Base-by-base conservation (phyloP, 1,284 basidiomycete genomes). In the Filobasidium uniguttulatum region DNA sequence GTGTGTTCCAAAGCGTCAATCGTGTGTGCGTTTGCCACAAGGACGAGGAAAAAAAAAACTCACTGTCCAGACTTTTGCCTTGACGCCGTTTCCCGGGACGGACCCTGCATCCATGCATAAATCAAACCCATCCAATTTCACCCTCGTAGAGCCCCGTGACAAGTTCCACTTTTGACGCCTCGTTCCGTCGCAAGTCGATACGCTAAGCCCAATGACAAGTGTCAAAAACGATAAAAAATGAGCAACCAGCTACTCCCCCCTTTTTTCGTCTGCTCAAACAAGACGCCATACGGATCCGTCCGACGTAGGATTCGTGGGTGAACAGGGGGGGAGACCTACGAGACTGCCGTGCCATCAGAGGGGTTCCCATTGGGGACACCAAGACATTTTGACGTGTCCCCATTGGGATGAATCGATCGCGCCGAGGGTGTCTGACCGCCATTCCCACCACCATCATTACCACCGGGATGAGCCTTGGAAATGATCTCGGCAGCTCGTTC, bases 401-500 rank as follows among this genome's bases (percentile, higher is more conserved):
- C 57, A 30, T 59, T 57, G 2, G 63, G 62, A 53, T 64, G 58
- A 43, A 64, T 59, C 12, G 56, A 44, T 46, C 14, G 51, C 22
- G n/a, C 52, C 26, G 19, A 41, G 44, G 33, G 29, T 37, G 20
- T 43, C 43, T 1, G 47, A 34, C 12, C 29, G 26, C 26, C 26
- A 7, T 15, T 36, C 5, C 25, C 28, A 15, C 45, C 45, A 6
- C 44, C 44, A 12, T 37, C 38, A 30, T 26, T 33, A 5, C 44
- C 45, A 29, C 49, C 50, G 19, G 46, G 8, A 46, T 62, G 52
- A 45, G 59, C 64, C 20, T 49, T 54, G 45, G 59, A 59, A 58
- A 67, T 65, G 46, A 63, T 36, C 36, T 65, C 61, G 6, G 64
- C 55, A 2, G 64, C 65, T 28, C 61, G 58, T 54, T 65, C 64